Conservation (phyloP, 768 basidiomycete species). For the Daedalea quercina region DNA sequence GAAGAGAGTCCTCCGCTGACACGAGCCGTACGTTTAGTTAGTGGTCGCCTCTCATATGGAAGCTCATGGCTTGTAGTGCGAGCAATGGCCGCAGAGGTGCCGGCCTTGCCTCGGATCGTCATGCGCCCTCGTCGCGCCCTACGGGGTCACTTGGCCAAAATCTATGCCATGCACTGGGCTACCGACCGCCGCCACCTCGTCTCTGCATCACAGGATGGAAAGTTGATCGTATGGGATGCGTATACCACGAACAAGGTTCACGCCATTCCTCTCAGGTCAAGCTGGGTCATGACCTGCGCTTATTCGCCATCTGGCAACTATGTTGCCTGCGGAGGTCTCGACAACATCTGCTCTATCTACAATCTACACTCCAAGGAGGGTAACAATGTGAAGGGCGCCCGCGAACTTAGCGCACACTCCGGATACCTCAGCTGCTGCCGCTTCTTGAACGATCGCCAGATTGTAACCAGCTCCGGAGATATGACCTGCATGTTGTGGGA, state of each 20-base stretch:
- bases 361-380: slow-evolving; percentile 80
- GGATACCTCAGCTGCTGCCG: slow-evolving; percentile 98
- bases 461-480: slow-evolving; percentile 95
- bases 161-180: slow-evolving; percentile 99
- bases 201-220: slow-evolving; percentile 99
- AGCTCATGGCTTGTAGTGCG: slow-evolving; percentile 52
- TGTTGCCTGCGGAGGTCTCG: slow-evolving; percentile 97
- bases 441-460: slow-evolving; percentile 98
- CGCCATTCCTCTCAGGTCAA: slow-evolving; percentile 94
- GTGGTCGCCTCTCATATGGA: background rate
- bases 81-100: slow-evolving; percentile 97
- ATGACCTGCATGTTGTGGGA: slow-evolving; percentile 99
- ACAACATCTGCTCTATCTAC: slow-evolving; percentile 99
- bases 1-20: slow-evolving; percentile 95
- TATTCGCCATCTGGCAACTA: slow-evolving; percentile 96
- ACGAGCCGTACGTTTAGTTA: slow-evolving; percentile 73
- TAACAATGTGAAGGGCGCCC: slow-evolving; percentile 77
- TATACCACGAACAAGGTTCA: slow-evolving; percentile 99
- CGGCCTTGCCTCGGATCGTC: slow-evolving; percentile 90
- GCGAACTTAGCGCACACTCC: slow-evolving; percentile 94
- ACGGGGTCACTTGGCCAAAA: slow-evolving; percentile 97
- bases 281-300: slow-evolving; percentile 99
- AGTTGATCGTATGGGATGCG: slow-evolving; percentile 99
- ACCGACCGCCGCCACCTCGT: slow-evolving; percentile 96
- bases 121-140: slow-evolving; percentile 95